phyloP scores from a whole-genome alignment of 2,329 filamentous ascomycete species.

The Byssoonygena ceratinophila region DNA sequence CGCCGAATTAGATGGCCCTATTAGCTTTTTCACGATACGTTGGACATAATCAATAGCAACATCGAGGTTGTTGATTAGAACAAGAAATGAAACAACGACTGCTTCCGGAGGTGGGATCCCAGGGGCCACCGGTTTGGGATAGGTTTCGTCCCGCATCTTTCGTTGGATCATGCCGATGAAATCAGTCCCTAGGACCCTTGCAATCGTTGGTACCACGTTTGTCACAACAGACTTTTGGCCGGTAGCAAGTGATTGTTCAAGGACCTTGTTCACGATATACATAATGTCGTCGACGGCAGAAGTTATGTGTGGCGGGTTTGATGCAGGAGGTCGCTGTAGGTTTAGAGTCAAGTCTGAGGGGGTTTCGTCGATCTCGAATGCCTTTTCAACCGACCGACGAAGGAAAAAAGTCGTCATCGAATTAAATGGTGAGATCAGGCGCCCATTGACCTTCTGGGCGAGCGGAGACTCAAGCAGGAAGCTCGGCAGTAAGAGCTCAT shows the following conservation, averaged over 20 bases:
- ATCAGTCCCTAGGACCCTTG: slow-evolving; percentile 71
- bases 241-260: slow-evolving; percentile 77
- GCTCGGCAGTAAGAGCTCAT: slow-evolving; percentile 54
- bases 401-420: slow-evolving; percentile 94
- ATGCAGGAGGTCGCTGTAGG: slow-evolving; percentile 57
- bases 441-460: slow-evolving; percentile 62
- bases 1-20: slow-evolving; percentile 33
- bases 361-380: slow-evolving; percentile 89
- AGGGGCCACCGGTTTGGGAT: slow-evolving; percentile 67
- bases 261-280: slow-evolving; percentile 92
- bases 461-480: slow-evolving; percentile 72
- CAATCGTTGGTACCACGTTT: slow-evolving; percentile 66
- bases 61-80: slow-evolving; percentile 92
- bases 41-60: slow-evolving; percentile 81
- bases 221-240: slow-evolving; percentile 68
- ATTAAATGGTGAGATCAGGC: slow-evolving; percentile 73
- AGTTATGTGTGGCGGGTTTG: slow-evolving; percentile 80
- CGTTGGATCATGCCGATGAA: slow-evolving; percentile 96
- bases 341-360: slow-evolving; percentile 70
- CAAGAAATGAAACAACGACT: slow-evolving; percentile 76
- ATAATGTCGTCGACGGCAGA: slow-evolving; percentile 96
- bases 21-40: slow-evolving; percentile 65
- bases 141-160: slow-evolving; percentile 94
- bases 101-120: slow-evolving; percentile 79
- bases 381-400: slow-evolving; percentile 88